Evolutionary conservation across 2,329 filamentous ascomycete genomes (phyloP).

Genomic region (Calonectria pseudoturangicola): DNA sequence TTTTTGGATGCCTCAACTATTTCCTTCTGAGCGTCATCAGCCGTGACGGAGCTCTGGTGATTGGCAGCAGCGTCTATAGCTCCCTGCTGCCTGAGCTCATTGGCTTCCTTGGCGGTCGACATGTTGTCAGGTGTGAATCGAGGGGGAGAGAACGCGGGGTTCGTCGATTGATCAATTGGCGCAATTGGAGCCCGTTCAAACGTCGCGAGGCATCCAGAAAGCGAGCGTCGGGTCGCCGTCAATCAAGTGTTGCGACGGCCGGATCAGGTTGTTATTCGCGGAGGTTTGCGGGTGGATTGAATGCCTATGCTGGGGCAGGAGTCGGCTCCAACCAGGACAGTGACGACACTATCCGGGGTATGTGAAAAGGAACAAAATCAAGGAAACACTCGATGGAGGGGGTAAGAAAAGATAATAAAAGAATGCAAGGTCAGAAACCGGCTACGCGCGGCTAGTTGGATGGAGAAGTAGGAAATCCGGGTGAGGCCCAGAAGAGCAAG

Average conservation of each 20-base stretch:
- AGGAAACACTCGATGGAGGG: constrained; percentile 45
- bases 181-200: constrained; percentile 39
- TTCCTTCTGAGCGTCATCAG: constrained; percentile 82
- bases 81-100: constrained; percentile 88
- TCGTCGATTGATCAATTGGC: constrained; percentile 50
- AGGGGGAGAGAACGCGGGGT: constrained; percentile 34
- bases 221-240: constrained; percentile 32
- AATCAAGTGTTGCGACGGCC: constrained; percentile 34
- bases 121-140: constrained; percentile 54
- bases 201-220: constrained; percentile 49
- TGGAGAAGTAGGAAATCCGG: constrained; percentile 34
- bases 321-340: constrained; percentile 39
- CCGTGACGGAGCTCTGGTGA: constrained; percentile 79
- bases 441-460: constrained; percentile 43
- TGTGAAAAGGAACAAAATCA: constrained; percentile 37
- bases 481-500: constrained; percentile 29
- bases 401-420: constrained; percentile 45
- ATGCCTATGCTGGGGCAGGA: constrained; percentile 28
- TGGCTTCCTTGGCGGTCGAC: constrained; percentile 59
- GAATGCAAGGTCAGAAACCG: constrained; percentile 43
- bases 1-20: constrained; percentile 86
- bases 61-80: constrained; percentile 85
- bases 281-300: constrained; percentile 28
- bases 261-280: constrained; percentile 31
- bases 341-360: constrained; percentile 40